A percentile compares a stretch with the other conserved stretches of the same genome.
These are phyloP conservation scores for Alternaria panax DNA, from an alignment of 2,329 filamentous ascomycete species.

Conservation along the genomic window DNA sequence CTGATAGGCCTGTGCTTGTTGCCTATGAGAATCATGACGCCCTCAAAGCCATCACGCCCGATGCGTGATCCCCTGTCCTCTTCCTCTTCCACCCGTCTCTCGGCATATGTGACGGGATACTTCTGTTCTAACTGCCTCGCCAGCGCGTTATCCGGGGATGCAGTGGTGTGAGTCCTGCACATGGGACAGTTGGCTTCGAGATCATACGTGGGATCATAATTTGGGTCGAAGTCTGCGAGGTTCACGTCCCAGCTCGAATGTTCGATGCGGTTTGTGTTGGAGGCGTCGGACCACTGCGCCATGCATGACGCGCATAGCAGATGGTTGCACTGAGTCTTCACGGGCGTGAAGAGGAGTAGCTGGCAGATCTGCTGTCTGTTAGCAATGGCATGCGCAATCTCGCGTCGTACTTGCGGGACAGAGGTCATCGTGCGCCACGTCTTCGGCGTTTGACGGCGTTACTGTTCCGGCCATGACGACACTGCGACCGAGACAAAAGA, in stretches of 20 bases:
- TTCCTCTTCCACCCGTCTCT: constrained; percentile 48
- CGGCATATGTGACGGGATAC: constrained; percentile 49
- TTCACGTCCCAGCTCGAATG: constrained; percentile 51
- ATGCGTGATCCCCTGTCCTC: constrained; percentile 31
- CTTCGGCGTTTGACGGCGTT: constrained; percentile 10
- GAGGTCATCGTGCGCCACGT: constrained; percentile 51
- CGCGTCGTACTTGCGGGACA: constrained; percentile 44
- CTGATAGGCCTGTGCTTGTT: constrained; percentile 50
- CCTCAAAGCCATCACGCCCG: constrained; percentile 44
- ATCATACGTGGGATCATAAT: constrained; percentile 35
- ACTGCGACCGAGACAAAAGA: not conserved
- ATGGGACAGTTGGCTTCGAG: constrained; percentile 56
- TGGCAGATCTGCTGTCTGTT: constrained; percentile 49
- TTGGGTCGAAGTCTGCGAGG: constrained; percentile 50
- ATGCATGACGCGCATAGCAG: constrained; percentile 56
- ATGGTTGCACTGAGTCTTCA: constrained; percentile 54
- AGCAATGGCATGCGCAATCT: not conserved
- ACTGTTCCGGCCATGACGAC: constrained; percentile 9
- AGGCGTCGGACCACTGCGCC: constrained; percentile 56
- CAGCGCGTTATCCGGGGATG: constrained; percentile 35
- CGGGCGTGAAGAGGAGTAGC: constrained; percentile 53
- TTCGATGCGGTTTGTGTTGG: constrained; percentile 45
- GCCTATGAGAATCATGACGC: constrained; percentile 55
- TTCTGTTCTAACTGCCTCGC: constrained; percentile 37
- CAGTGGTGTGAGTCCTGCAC: constrained; percentile 54